Percentiles rank a stretch among this genome's conserved stretches.
Conservation (phyloP, 805 yeast species). For the Saccharomycopsis guyanensis region DNA sequence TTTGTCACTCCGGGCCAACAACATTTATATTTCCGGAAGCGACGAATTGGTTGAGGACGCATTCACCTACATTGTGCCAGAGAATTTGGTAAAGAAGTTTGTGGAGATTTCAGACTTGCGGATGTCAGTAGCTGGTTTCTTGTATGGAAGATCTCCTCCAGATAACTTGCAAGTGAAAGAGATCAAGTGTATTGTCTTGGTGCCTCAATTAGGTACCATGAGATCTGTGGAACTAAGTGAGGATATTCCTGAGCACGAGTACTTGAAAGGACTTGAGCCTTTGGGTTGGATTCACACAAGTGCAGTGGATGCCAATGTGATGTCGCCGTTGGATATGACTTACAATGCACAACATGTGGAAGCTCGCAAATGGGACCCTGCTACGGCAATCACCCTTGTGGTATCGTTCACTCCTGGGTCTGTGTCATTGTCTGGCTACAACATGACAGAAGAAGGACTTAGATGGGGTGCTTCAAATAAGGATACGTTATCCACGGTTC, state of each 20-base stretch:
- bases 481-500: conserved; percentile 46
- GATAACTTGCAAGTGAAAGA: conserved; percentile 74
- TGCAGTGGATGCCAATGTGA: conserved; percentile 50
- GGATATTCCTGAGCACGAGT: conserved; percentile 33
- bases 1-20: conserved; percentile 65
- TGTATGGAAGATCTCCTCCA: conserved; percentile 73
- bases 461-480: conserved; percentile 69
- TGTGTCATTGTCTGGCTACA: conserved; percentile 62
- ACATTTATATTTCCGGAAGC: conserved; percentile 65
- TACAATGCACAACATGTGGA: conserved; percentile 39
- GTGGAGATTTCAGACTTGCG: conserved; percentile 75
- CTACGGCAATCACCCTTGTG: conserved; percentile 46
- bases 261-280: conserved; percentile 56
- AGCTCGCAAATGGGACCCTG: conserved; percentile 31
- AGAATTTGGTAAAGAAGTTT: conserved; percentile 68
- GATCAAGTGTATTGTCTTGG: conserved; percentile 61
- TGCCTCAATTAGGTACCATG: conserved; percentile 80
- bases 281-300: conserved; percentile 96
- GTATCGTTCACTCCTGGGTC: conserved; percentile 81
- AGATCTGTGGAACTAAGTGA: conserved; percentile 57
- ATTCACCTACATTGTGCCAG: conserved; percentile 72
- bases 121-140: conserved; percentile 71
- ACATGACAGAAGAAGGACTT: conserved; percentile 55
- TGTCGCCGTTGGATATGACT: conserved; percentile 67
- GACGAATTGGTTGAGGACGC: conserved; percentile 49